Percentiles rank a stretch among this genome's conserved stretches.
These are phyloP conservation scores for Nigrospora sphaerica DNA, from an alignment of 2,329 filamentous ascomycete genomes.

Conservation along the genomic window DNA sequence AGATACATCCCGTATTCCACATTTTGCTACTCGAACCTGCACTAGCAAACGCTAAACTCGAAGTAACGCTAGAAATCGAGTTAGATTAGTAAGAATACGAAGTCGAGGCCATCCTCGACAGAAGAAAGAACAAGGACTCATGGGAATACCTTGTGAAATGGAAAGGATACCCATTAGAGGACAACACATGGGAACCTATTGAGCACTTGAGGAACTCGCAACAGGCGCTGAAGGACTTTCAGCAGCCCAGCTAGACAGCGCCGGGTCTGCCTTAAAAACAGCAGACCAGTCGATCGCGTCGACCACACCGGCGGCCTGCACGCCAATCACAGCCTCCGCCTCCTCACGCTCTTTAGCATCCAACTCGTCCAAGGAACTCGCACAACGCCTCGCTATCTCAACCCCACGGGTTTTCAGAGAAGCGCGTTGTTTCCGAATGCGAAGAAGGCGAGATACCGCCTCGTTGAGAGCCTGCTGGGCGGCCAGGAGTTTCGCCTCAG, in stretches of 20 bases:
- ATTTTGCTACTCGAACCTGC: not conserved
- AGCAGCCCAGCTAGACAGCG: not conserved
- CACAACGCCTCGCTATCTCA: too few relatives aligned
- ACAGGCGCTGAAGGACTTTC: not conserved
- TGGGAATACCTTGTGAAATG: not conserved
- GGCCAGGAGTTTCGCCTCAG: too few relatives aligned
- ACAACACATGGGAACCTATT: not conserved
- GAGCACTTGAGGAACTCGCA: not conserved
- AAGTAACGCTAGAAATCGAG: not conserved
- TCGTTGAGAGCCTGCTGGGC: too few relatives aligned
- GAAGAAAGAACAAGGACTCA: not conserved
- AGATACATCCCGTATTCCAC: not conserved
- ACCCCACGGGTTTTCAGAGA: too few relatives aligned
- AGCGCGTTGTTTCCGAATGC: too few relatives aligned
- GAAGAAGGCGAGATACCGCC: too few relatives aligned
- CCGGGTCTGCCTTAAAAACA: too few relatives aligned
- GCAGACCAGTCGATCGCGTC: too few relatives aligned
- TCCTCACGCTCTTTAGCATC: too few relatives aligned
- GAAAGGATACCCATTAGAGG: not conserved
- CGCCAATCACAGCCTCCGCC: too few relatives aligned
- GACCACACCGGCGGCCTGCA: too few relatives aligned
- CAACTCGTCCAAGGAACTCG: too few relatives aligned
- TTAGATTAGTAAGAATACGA: not conserved
- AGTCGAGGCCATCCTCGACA: not conserved
- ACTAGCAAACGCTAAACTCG: not conserved